A percentile compares a stretch with the other conserved stretches of the same genome.
Conservation (phyloP, 2,329 filamentous ascomycete genomes). For the Pseudocercospora eumusae region DNA sequence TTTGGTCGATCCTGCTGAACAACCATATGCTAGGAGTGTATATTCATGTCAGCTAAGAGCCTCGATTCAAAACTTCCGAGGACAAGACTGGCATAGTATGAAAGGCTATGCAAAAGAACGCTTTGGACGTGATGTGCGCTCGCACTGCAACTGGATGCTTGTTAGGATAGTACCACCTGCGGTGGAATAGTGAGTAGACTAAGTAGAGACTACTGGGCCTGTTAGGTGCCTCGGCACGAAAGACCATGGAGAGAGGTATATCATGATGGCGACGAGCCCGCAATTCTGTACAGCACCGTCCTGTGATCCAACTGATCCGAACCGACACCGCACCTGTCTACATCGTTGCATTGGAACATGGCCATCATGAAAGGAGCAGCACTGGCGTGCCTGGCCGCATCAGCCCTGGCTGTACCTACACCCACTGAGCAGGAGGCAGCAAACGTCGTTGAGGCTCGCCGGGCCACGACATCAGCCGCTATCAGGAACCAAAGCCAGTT, state of each 20-base stretch:
- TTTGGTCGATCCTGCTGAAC: not conserved
- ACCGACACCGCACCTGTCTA: not conserved
- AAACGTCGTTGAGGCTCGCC: conserved; percentile 17
- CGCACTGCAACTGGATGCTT: not conserved
- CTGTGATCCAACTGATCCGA: not conserved
- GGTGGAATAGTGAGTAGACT: not conserved
- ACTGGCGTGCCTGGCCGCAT: conserved; percentile 17
- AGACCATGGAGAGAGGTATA: not conserved
- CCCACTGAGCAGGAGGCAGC: conserved; percentile 19
- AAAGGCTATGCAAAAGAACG: not conserved
- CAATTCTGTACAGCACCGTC: not conserved
- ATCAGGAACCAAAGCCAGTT: conserved; percentile 28
- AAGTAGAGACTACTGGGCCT: not conserved
- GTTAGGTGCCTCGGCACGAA: not conserved
- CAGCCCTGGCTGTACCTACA: conserved; percentile 24
- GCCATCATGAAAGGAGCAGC: conserved; percentile 13
- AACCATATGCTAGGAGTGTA: not conserved
- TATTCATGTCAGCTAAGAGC: not conserved
- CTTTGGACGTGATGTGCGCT: not conserved
- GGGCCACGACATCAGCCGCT: conserved; percentile 12
- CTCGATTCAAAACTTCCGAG: not conserved
- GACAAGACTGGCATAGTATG: not conserved
- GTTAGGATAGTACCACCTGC: not conserved
- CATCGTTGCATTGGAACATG: not conserved
- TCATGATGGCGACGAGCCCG: not conserved